Base-by-base conservation (phyloP, 805 yeast species). In the Lipomyces oligophaga region DNA sequence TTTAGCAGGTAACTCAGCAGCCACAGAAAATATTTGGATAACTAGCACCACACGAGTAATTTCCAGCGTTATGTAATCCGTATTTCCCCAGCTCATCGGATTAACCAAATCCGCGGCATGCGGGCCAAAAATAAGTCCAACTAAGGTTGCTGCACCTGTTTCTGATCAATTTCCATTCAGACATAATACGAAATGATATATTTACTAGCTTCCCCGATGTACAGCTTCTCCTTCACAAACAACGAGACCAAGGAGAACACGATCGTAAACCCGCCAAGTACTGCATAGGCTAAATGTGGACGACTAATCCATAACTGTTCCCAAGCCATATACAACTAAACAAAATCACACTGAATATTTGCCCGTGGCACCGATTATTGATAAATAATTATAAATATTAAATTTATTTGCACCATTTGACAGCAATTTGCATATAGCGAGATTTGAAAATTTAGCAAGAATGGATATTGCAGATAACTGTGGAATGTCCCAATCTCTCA, bases 11-110 rank as follows among this genome's bases (percentile, higher is more conserved):
- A 88, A 70, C 65, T 88, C 97, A 26, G 87, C 97, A 1, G 96
- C 95, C 18, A 86, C 95, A 7, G 96, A 95, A 60, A 88, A 90
- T 57, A 88, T 85, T 69, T 88, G 96, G 43, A 88, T 77, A 62
- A 90, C 81, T 58, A 88, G 69, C 2, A 87, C 90, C 13, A 88
- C 77, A 43, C 96, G 74, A 45, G 90, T 81, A 13, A 89, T 72
- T 60, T 88, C 97, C 54, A 87, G 69, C 0, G 96, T 88, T 54
- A 89, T 78, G 43, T 74, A 73, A 63, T 89, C 96, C 0, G 84
- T 66, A 60, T 87, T 82, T 0, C 95, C 95, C 97, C 97, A 88
- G 4, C 75, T 68, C 6, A 77, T 65, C 2, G 97, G 97, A 47
- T 81, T 66, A 60, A 88, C 84, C 95, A 96, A 85, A 47, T 80